Conservation (phyloP, 345 rosid genomes). For the Lepidium africanum region DNA sequence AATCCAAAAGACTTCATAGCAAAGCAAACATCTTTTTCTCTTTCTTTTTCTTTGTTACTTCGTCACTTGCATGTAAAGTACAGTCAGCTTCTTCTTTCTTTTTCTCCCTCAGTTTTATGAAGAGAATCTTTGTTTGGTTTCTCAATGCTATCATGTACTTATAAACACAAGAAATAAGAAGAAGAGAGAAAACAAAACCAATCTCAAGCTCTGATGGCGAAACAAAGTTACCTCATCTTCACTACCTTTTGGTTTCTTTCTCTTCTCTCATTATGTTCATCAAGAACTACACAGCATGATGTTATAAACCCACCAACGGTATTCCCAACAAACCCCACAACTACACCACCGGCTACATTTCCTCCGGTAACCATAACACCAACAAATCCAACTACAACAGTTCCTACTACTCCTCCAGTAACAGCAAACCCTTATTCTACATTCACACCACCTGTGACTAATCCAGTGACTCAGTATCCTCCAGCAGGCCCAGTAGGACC, state of each 20-base stretch:
- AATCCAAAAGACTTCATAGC: constrained; percentile 42
- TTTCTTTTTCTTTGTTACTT: constrained; percentile 19
- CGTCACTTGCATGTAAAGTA: constrained; percentile 29
- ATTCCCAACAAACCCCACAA: constrained; percentile 32
- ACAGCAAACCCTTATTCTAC: constrained; percentile 38
- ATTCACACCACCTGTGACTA: constrained; percentile 41
- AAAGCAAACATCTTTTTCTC: constrained; percentile 43
- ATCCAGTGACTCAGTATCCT: constrained; percentile 50
- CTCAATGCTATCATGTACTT: constrained; percentile 18
- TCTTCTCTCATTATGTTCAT: constrained; percentile 31
- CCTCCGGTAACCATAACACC: constrained; percentile 33
- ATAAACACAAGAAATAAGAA: constrained; percentile 21
- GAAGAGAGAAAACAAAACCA: not conserved
- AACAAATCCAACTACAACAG: constrained; percentile 36
- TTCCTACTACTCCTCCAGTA: constrained; percentile 39
- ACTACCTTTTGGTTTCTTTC: constrained; percentile 31
- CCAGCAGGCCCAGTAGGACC: constrained; percentile 27
- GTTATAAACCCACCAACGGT: constrained; percentile 35
- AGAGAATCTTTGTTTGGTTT: not conserved
- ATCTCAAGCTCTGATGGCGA: constrained; percentile 36
- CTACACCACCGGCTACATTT: constrained; percentile 42
- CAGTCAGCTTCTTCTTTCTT: constrained; percentile 26
- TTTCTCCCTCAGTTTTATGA: constrained; percentile 22
- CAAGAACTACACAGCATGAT: constrained; percentile 40
- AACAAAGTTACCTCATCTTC: constrained; percentile 16